These are phyloP conservation scores for Xenoacremonium recifei DNA, from an alignment of 2,329 filamentous ascomycete genomes.

Conservation along the genomic window DNA sequence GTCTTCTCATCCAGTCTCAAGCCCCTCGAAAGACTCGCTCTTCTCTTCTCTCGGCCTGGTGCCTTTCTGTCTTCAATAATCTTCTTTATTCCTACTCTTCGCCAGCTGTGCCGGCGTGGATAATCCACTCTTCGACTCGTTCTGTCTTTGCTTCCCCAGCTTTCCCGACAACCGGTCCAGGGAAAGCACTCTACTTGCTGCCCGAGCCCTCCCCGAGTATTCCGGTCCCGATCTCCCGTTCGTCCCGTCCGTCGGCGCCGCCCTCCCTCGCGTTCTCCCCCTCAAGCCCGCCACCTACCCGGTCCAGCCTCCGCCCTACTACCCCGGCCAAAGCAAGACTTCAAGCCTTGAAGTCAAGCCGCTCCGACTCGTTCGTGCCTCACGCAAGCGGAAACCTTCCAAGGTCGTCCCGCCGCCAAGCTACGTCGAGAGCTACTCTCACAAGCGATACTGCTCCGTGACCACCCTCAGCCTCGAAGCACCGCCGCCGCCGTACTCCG, in stretches of 20 bases:
- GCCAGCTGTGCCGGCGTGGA: constrained; percentile 19
- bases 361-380: constrained; percentile 16
- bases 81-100: constrained; percentile 1
- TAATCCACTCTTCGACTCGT: constrained; percentile 17
- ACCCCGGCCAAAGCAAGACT: constrained; percentile 7
- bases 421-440: constrained; percentile 15
- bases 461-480: constrained; percentile 17
- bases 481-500: constrained; percentile 14
- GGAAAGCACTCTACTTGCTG: constrained; percentile 10
- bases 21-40: neutral
- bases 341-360: constrained; percentile 17
- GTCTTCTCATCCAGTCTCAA: constrained; percentile 8
- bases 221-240: constrained; percentile 13
- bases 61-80: constrained; percentile 4
- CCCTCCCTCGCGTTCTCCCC: constrained; percentile 17
- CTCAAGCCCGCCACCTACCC: constrained; percentile 17
- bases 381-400: constrained; percentile 10
- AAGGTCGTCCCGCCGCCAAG: constrained; percentile 12
- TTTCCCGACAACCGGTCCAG: constrained; percentile 14
- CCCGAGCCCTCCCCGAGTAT: constrained; percentile 13
- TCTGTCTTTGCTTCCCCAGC: constrained; percentile 17
- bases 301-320: constrained; percentile 16
- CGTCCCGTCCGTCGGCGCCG: constrained; percentile 13
- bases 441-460: constrained; percentile 10
- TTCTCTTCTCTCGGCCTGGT: constrained; percentile 2